A percentile compares a stretch with the other conserved stretches of the same genome.
phyloP scores from a whole-genome alignment of 1,284 basidiomycete genomes.

The Pulveroboletus ridleyi region DNA sequence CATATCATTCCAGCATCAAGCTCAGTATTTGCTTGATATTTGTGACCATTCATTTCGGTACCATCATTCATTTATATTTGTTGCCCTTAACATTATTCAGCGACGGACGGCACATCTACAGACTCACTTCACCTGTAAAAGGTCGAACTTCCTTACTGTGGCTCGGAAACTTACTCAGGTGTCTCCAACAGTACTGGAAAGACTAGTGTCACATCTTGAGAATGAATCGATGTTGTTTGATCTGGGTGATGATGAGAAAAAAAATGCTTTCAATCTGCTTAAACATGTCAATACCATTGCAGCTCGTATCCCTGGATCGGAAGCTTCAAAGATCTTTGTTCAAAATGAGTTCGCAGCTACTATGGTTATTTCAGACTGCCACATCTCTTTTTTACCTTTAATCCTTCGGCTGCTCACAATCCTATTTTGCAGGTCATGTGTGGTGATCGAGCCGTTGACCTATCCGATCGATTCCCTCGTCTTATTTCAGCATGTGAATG shows the following conservation, averaged over 20 bases:
- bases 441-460: slow-evolving; percentile 12
- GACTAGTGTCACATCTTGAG: background rate
- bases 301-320: slow-evolving; percentile 15
- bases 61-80: background rate
- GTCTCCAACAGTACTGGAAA: background rate
- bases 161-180: background rate
- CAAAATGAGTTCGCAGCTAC: slow-evolving; percentile 21
- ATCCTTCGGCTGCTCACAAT: slow-evolving; percentile 18
- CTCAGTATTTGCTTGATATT: background rate
- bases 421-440: slow-evolving; percentile 26
- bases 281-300: slow-evolving; percentile 18
- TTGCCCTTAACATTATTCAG: background rate
- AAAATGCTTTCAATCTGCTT: slow-evolving; percentile 4
- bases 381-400: slow-evolving; percentile 23
- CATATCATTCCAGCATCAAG: background rate
- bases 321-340: slow-evolving; percentile 22
- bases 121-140: background rate
- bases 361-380: slow-evolving; percentile 19
- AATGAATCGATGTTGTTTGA: background rate
- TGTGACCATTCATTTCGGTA: background rate
- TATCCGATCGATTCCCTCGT: slow-evolving; percentile 6
- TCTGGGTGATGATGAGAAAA: background rate
- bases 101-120: background rate
- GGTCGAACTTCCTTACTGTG: background rate
- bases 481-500: slow-evolving; percentile 8